phyloP scores from a whole-genome alignment of 2,329 filamentous ascomycete genomes.

The Fusarium sacchari region DNA sequence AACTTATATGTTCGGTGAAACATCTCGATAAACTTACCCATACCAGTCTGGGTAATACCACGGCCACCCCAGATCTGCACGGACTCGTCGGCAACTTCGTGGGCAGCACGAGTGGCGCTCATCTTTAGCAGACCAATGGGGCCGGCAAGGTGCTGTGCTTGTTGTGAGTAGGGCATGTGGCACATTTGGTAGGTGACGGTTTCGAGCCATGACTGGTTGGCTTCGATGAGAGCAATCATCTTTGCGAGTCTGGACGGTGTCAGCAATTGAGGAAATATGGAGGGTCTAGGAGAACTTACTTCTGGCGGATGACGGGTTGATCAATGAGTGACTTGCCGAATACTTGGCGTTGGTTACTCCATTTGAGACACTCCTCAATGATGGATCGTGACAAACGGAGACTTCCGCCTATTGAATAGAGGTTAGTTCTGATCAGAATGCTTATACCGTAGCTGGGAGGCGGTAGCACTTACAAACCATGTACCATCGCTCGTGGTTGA shows the following conservation, averaged over 20 bases:
- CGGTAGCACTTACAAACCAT: slow-evolving; percentile 67
- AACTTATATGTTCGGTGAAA: slow-evolving; percentile 89
- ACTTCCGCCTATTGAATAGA: slow-evolving; percentile 57
- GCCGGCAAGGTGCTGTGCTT: slow-evolving; percentile 78
- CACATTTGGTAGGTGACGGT: slow-evolving; percentile 89
- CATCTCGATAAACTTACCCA: slow-evolving; percentile 85
- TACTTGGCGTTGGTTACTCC: slow-evolving; percentile 86
- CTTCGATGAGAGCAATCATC: slow-evolving; percentile 85
- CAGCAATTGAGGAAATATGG: background rate
- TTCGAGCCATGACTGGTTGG: slow-evolving; percentile 88
- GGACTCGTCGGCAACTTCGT: slow-evolving; percentile 85
- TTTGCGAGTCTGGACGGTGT: slow-evolving; percentile 70
- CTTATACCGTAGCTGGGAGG: background rate
- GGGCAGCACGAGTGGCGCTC: slow-evolving; percentile 77
- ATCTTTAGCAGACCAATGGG: slow-evolving; percentile 87
- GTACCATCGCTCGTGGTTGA: slow-evolving; percentile 87
- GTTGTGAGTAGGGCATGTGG: slow-evolving; percentile 82
- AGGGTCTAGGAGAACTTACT: slow-evolving; percentile 59
- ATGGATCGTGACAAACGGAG: slow-evolving; percentile 74
- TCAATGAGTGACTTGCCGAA: slow-evolving; percentile 85
- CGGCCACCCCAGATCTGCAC: slow-evolving; percentile 89
- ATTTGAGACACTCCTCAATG: slow-evolving; percentile 87
- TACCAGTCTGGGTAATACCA: slow-evolving; percentile 81
- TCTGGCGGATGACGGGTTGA: slow-evolving; percentile 84
- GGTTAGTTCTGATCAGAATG: slow-evolving; percentile 3